Base-by-base conservation (phyloP, 208 protist genomes). In the Leptomonas pyrrhocoris region DNA sequence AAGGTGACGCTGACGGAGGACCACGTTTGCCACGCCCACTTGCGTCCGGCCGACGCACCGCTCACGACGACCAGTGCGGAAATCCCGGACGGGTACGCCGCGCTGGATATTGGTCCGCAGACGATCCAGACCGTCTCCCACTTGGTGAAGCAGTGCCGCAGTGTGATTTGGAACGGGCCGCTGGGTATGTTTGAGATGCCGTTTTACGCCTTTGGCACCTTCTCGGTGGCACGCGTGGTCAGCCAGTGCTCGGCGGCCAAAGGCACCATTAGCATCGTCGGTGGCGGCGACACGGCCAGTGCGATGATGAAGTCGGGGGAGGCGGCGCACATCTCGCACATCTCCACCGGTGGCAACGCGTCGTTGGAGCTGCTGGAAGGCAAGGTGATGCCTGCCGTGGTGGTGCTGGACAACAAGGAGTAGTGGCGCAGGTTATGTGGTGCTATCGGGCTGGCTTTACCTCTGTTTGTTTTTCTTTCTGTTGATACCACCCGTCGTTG, bases 341-440 rank as follows among this genome's bases (percentile, higher is more conserved):
- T 99, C 36, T 98, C 88, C 34, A 99, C 88, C 58, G 99, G 99
- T 49, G 99, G 99, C 54, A 98, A 98, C 77, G 99, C 98, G 13
- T 98, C 95, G 12, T 89, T 99, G 34, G 98, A 99, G 85, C 90
- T 99, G 27, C 92, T 99, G 9, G 98, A 99, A 79, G 99, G 98
- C 25, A 92, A 95, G 59, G 77, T 82, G 28, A 80, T 98, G 5
- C 97, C 96, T 21, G 97, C 92, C 53, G 85, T 98, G 27, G 81
- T 79, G 11, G 83, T 82, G 28, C 84, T 98, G n/a, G 85, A 90
- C 53, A 80, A 94, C 67, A 86, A 89, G 66, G 74, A 90, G 68
- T 74, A 51, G 40, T 19, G 9, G 7, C 34, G 34, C 7, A 38
- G 34, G 3, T 38, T 12, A 9, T 9, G 3, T 38, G 34, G 34